Percentiles rank a stretch among this genome's conserved stretches.
phyloP scores from a whole-genome alignment of 148 eudicot genomes.

The Fagopyrum homotropicum region DNA sequence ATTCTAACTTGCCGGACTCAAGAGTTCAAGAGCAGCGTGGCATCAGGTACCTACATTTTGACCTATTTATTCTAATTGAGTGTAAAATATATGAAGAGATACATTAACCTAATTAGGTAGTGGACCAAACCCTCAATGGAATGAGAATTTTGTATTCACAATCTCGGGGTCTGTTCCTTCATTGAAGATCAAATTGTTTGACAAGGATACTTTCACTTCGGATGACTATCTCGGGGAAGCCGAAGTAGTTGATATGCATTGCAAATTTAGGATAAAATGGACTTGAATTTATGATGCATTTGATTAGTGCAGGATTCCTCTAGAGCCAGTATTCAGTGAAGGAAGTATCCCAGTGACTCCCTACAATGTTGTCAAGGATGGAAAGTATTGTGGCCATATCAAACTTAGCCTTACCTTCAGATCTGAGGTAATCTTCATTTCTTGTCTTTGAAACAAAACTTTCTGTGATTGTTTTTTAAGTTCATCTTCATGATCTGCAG shows the following conservation, averaged over 20 bases:
- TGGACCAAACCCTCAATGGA: slow-evolving; percentile 29
- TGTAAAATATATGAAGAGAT: neutral
- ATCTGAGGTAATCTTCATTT: neutral
- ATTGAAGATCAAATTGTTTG: neutral
- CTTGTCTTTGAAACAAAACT: neutral
- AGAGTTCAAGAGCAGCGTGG: slow-evolving; percentile 68
- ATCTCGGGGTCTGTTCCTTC: neutral
- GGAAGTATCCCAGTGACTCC: slow-evolving; percentile 41
- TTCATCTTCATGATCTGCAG: slow-evolving; percentile 21
- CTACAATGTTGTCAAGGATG: slow-evolving; percentile 65
- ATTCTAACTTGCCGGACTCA: slow-evolving; percentile 58
- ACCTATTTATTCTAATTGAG: neutral
- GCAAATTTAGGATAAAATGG: neutral
- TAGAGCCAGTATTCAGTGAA: slow-evolving; percentile 39
- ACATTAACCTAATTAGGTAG: slow-evolving; percentile 24
- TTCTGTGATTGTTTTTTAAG: neutral
- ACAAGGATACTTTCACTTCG: slow-evolving; percentile 1
- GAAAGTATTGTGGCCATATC: slow-evolving; percentile 52
- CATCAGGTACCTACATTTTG: slow-evolving; percentile 25
- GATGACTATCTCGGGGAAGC: slow-evolving; percentile 13
- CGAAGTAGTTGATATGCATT: neutral
- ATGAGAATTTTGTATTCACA: slow-evolving; percentile 9
- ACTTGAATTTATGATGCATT: neutral
- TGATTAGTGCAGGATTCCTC: slow-evolving; percentile 38
- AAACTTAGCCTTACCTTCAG: slow-evolving; percentile 57